Evolutionary conservation across 805 yeast species (phyloP).

Genomic region (Metschnikowia henanensis): DNA sequence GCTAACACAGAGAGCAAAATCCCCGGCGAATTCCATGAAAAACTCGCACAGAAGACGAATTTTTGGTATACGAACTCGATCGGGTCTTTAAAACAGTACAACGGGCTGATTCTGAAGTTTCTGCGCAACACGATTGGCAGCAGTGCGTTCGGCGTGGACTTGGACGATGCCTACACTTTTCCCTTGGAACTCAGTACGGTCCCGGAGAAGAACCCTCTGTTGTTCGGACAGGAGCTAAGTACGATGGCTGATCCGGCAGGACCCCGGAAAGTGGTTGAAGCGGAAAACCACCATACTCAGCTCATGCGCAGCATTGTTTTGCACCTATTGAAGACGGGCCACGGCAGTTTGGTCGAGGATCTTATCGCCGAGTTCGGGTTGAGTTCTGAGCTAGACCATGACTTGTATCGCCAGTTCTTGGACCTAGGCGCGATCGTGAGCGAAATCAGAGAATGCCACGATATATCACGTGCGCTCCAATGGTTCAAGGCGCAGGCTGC

Average conservation of each 20-base stretch:
- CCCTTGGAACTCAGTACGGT: slow-evolving; percentile 32
- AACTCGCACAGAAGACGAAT: slow-evolving; percentile 20
- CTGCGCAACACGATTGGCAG: slow-evolving; percentile 32
- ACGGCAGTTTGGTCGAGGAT: slow-evolving; percentile 34
- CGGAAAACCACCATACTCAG: slow-evolving; percentile 30
- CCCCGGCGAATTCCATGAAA: background rate
- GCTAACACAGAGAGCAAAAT: background rate
- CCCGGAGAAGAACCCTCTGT: slow-evolving; percentile 20
- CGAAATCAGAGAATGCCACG: slow-evolving; percentile 32
- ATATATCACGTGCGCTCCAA: slow-evolving; percentile 28
- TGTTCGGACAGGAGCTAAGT: too few species aligned
- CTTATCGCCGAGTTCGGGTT: slow-evolving; percentile 25
- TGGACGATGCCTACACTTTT: slow-evolving; percentile 44
- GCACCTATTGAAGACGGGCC: slow-evolving; percentile 42
- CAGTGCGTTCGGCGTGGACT: slow-evolving; percentile 28
- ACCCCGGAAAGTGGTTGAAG: slow-evolving; percentile 15
- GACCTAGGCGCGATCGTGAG: slow-evolving; percentile 34
- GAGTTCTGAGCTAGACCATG: slow-evolving; percentile 23
- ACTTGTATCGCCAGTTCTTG: slow-evolving; percentile 27
- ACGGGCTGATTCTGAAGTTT: slow-evolving; percentile 34
- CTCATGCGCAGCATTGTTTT: slow-evolving; percentile 37
- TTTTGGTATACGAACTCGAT: slow-evolving; percentile 40
- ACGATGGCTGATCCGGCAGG: background rate
- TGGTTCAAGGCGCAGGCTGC: slow-evolving; percentile 31
- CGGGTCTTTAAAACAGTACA: slow-evolving; percentile 32